Evolutionary conservation across 2,329 filamentous ascomycete species (phyloP).

Genomic region (Leptographium wingfieldii): DNA sequence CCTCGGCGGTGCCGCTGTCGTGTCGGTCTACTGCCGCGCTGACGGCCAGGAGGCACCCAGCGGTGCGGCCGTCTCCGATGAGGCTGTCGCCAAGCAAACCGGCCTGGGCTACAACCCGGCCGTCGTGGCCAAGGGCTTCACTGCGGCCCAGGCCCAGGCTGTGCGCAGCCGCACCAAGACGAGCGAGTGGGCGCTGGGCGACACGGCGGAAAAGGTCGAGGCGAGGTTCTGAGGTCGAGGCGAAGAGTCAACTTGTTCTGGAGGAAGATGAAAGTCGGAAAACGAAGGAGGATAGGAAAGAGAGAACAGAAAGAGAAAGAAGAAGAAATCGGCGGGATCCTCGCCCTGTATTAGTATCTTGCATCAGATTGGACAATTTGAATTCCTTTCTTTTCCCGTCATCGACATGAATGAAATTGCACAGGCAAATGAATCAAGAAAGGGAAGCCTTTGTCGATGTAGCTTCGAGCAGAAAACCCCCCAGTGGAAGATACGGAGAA

Average conservation of each 20-base stretch:
- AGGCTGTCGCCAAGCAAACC: conserved; percentile 51
- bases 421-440: too few relatives aligned
- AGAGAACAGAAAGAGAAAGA: background rate
- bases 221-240: conserved; percentile 17
- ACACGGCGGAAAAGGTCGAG: conserved; percentile 62
- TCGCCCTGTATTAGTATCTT: too few relatives aligned
- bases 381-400: too few relatives aligned
- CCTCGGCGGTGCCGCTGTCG: conserved; percentile 78
- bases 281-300: background rate
- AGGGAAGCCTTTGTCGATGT: too few relatives aligned
- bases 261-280: background rate
- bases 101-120: conserved; percentile 85
- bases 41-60: conserved; percentile 53
- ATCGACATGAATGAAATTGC: too few relatives aligned
- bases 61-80: conserved; percentile 38
- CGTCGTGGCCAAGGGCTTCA: conserved; percentile 79
- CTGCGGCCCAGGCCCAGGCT: conserved; percentile 56
- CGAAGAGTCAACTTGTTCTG: background rate
- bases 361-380: too few relatives aligned
- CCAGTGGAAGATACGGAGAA: too few relatives aligned
- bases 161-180: conserved; percentile 55
- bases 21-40: conserved; percentile 75
- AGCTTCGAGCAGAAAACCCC: too few relatives aligned
- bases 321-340: background rate
- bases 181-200: conserved; percentile 67